Percentiles rank a stretch among this genome's conserved stretches.
phyloP scores from a whole-genome alignment of 768 basidiomycete species.

The Dioszegia crocea region DNA sequence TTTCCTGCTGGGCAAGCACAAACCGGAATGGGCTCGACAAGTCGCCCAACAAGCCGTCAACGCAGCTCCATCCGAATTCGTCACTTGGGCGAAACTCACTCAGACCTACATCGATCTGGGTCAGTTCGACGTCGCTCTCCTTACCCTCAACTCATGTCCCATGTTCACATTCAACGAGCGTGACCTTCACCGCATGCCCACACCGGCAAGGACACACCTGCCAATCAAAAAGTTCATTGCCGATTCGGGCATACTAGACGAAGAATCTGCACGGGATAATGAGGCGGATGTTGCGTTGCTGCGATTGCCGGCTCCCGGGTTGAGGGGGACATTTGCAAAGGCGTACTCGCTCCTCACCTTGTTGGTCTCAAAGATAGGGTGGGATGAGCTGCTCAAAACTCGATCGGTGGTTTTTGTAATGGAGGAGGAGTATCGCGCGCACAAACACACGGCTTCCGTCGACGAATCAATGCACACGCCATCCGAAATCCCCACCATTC shows the following conservation, averaged over 20 bases:
- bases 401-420: conserved; percentile 95
- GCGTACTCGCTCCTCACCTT: conserved; percentile 87
- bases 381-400: conserved; percentile 96
- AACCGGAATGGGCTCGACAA: conserved; percentile 81
- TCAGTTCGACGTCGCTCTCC: conserved; percentile 75
- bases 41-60: conserved; percentile 93
- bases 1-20: conserved; percentile 80
- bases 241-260: conserved; percentile 74
- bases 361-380: conserved; percentile 89
- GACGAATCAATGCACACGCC: conserved; percentile 22
- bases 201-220: conserved; percentile 73
- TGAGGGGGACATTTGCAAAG: conserved; percentile 92
- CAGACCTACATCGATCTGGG: conserved; percentile 88
- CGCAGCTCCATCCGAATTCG: conserved; percentile 96
- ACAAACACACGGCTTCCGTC: conserved; percentile 81
- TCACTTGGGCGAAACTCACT: conserved; percentile 97
- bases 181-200: conserved; percentile 79
- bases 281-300: conserved; percentile 86
- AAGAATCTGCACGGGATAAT: conserved; percentile 75
- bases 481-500: conserved; percentile 63
- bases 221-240: conserved; percentile 80
- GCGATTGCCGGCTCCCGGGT: conserved; percentile 88
- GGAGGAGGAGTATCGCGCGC: conserved; percentile 99
- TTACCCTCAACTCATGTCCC: conserved; percentile 97
- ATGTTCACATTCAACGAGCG: conserved; percentile 99